Evolutionary conservation across 2,329 filamentous ascomycete genomes (phyloP), one percentile per base, ranked within the genome.

Genomic region (Metarhizium sp.): DNA sequence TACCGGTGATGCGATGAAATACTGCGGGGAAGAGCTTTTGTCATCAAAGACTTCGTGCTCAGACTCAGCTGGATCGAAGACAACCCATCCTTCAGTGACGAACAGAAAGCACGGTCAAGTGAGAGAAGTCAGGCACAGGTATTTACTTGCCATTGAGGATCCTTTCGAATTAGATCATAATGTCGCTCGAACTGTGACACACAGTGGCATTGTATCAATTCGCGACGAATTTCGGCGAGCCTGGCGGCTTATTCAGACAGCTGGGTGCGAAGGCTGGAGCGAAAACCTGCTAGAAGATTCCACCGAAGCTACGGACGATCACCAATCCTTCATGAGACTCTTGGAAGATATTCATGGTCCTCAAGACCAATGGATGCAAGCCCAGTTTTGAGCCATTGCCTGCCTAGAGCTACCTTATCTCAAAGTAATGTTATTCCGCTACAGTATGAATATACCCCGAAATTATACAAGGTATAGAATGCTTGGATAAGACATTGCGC

Each of bases 101-200:
- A 38, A 16, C n/a, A 64, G 10, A n/a, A 73, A 71, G 52, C 59
- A 66, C 11, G 64, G 65, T 5, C 75, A 79, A 36, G 64, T 80
- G 52, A 88, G 87, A 62, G 88, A 91, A 64, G 79, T 92, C 14
- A 82, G 88, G 2, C 83, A 91, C 64, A 83, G 90, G 13, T 95
- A 90, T 67, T 78, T 96, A 4, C 88, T 96, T 61, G 89, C 90
- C 36, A 92, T 96, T 58, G 92, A 96, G 67, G 92, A 96, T 67
- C 92, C 92, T 0, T 96, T 96, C 64, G 90, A 96, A 72, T 72
- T 85, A 2, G 85, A 90, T 45, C 90, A 96, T 70, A 96, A 96
- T 62, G 87, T 96, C 38, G 92, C 88, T 3, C 78, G 90, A 51
- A 95, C 90, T 0, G 90, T 96, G 1, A 91, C 87, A 6, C 88